These are phyloP conservation scores for Orobanche coerulescens DNA, from an alignment of 257 asterid species.

Conservation along the genomic window DNA sequence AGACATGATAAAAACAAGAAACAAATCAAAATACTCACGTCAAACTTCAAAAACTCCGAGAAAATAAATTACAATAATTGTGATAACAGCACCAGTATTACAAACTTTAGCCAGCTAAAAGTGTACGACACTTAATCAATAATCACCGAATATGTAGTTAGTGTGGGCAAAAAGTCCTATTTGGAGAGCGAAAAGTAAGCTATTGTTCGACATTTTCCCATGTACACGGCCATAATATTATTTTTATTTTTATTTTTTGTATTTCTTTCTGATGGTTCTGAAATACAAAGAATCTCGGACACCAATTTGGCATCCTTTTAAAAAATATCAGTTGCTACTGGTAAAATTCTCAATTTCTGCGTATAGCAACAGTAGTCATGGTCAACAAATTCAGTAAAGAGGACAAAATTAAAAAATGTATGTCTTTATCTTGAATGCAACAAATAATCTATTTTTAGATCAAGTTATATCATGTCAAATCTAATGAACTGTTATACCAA, in stretches of 20 bases:
- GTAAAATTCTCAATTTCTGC: not conserved
- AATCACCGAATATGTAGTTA: not conserved
- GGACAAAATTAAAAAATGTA: too few relatives aligned
- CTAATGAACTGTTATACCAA: too few relatives aligned
- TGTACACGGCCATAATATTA: not conserved
- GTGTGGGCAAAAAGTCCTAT: not conserved
- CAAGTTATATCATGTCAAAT: too few relatives aligned
- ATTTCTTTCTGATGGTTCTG: too few relatives aligned
- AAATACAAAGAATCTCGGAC: too few relatives aligned
- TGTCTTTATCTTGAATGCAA: too few relatives aligned
- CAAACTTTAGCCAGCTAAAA: not conserved
- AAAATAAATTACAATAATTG: not conserved
- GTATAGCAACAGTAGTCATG: too few relatives aligned
- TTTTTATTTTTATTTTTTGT: not conserved
- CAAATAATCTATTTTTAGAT: too few relatives aligned
- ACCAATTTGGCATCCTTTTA: not conserved
- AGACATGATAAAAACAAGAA: not conserved
- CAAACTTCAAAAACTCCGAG: conserved; percentile 13
- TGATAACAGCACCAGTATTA: not conserved
- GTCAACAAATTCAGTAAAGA: too few relatives aligned
- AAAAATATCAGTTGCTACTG: not conserved
- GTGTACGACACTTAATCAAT: too few relatives aligned
- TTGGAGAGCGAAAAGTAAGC: not conserved
- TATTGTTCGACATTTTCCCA: not conserved
- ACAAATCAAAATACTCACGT: not conserved